Conservation (phyloP, 1,139 yeast genomes). For the Hemisphaericaspora xylofermentans region DNA sequence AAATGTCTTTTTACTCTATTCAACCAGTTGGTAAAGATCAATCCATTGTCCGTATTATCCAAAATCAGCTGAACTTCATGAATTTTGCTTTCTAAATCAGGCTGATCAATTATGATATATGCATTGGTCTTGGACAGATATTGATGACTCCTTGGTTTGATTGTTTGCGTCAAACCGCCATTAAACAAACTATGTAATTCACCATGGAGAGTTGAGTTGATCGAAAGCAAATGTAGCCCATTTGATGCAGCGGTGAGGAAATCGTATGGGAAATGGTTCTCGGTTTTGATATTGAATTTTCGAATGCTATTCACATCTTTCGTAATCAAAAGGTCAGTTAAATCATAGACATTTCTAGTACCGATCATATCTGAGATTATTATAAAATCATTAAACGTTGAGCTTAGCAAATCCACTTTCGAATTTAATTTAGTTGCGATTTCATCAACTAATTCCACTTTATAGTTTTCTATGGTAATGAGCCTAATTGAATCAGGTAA, state of each 20-base stretch:
- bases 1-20: conserved; percentile 35
- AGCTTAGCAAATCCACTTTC: conserved; percentile 11
- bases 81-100: conserved; percentile 28
- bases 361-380: conserved; percentile 8
- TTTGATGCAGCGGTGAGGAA: conserved; percentile 10
- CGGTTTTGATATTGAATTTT: conserved; percentile 13
- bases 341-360: conserved; percentile 24
- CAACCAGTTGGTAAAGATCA: conserved; percentile 29
- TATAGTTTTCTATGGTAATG: conserved; percentile 7
- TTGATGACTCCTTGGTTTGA: conserved; percentile 11
- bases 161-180: conserved; percentile 10
- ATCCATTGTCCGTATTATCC: conserved; percentile 27
- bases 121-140: conserved; percentile 9
- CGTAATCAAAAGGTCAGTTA: conserved; percentile 28
- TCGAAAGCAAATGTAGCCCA: conserved; percentile 11
- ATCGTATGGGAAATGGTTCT: conserved; percentile 10
- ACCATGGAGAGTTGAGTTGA: conserved; percentile 10
- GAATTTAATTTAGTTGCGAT: conserved; percentile 6
- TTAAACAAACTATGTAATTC: conserved; percentile 14
- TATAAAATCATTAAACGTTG: conserved; percentile 21
- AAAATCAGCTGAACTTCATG: conserved; percentile 33
- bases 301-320: conserved; percentile 19
- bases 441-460: conserved; percentile 8
- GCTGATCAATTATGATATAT: conserved; percentile 25
- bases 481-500: conserved; percentile 9